Base-by-base conservation (phyloP, 2,329 filamentous ascomycete genomes). In the Penicillium rolfsii region DNA sequence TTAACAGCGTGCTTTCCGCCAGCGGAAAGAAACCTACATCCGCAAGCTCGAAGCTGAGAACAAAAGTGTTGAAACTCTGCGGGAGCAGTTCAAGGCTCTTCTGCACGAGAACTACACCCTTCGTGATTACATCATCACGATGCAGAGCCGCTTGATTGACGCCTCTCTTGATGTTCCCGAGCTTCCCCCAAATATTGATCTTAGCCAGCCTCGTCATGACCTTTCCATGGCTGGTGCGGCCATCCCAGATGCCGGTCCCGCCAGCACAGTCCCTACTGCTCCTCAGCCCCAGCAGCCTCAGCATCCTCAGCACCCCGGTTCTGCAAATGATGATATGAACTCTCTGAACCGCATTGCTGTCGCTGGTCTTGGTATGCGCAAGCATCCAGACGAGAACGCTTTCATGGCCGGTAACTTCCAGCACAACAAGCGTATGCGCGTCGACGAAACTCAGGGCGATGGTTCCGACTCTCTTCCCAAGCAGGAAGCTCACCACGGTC, bases 21-120 rank as follows among this genome's bases (percentile, higher is more conserved):
- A 98, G 80, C 90, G 95, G 64, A 99, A 99, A 76, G 95, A 99
- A 79, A 91, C 91, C 49, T 97, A 99, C 76, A 99, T 99, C 77
- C 96, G 96, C 82, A 96, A 96, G 76, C 85, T 99, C 6, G 95
- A 99, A 78, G 90, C 95, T 74, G 91, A 98, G 75, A 92, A 97
- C 55, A 89, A 91, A 71, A 91, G 95, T 33, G 91, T 87, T 67
- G 84, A 87, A 68, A 84, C 87, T 19, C 86, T 97, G 77, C 90
- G 93, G 67, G 85, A 90, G 64, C 87, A 85, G 58, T 92, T 87
- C 77, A 95, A 96, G 76, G 81, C 84, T n/a, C 80, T 96, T 28
- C 91, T 97, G 73, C 83, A 86, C 30, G 94, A 99, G 76, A 97
- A 97, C 78, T 95, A 93, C 74, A 87, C 91, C 64, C 82, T 99